Evolutionary conservation across 768 basidiomycete genomes (phyloP).

Genomic region (Termitomyces sp.): DNA sequence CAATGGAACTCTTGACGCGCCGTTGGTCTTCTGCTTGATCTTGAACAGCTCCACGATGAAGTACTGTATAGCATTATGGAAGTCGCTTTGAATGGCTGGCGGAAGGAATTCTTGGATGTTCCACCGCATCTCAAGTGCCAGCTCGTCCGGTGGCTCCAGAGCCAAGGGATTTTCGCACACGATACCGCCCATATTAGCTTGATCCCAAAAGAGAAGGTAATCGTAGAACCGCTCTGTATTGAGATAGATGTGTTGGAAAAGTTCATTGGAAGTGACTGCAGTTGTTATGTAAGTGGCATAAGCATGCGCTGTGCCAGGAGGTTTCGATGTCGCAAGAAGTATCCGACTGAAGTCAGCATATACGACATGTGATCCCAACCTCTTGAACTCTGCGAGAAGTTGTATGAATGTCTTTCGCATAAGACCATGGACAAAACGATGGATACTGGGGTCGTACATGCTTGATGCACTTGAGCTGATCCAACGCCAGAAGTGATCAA

Average conservation of each 20-base stretch:
- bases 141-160: conserved; percentile 61
- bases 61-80: conserved; percentile 66
- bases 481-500: conserved; percentile 99
- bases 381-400: conserved; percentile 92
- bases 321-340: conserved; percentile 90
- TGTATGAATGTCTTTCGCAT: conserved; percentile 99
- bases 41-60: conserved; percentile 86
- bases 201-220: conserved; percentile 93
- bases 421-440: conserved; percentile 89
- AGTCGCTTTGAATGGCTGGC: conserved; percentile 73
- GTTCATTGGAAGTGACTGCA: conserved; percentile 90
- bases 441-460: conserved; percentile 90
- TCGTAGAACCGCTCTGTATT: conserved; percentile 89
- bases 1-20: conserved; percentile 63
- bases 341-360: conserved; percentile 93
- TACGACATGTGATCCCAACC: conserved; percentile 89
- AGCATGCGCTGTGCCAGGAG: conserved; percentile 90
- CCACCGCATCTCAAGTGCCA: conserved; percentile 84
- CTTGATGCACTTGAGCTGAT: conserved; percentile 79
- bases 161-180: conserved; percentile 80
- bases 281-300: conserved; percentile 95
- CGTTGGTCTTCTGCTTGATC: conserved; percentile 61
- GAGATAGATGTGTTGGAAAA: conserved; percentile 92
- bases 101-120: conserved; percentile 92
- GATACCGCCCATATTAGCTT: conserved; percentile 87